Evolutionary conservation across 129 eudicot genomes (phyloP), one percentile per base, ranked within the genome.

Genomic region (Ambrosia artemisiifolia): DNA sequence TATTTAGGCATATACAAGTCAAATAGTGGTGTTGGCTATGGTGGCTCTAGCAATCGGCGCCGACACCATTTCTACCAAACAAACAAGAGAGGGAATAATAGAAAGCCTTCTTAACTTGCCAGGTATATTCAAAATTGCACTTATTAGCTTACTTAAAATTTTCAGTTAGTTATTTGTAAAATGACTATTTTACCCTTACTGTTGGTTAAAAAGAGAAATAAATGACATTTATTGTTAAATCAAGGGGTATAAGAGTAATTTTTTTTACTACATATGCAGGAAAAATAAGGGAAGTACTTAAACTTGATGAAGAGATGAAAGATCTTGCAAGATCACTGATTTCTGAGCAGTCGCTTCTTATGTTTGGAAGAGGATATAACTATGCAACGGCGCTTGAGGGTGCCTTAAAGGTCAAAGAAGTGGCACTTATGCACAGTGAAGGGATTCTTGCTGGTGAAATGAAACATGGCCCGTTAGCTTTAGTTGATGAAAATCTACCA

Each of bases 371-470:
- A 88, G 98, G 98, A 34, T 90, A 90, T 79, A 94, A 94, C 75
- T 90, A 87, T 81, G 98, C 98, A 65, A 90, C 98, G 12, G 97
- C 97, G 30, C 74, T 94, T n/a, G 98, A 94, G 74, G 98, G 98
- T 33, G 98, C 98, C 17, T 73, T 94, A 83, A 94, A 94, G 83
- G 98, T 94, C 11, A 94, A 94, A 74, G 98, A 94, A 75, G 98
- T 94, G 34, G 78, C 98, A 51, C 91, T 94, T 40, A 94, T 94
- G 98, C 97, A 94, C 74, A 94, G 97, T 79, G 98, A 94, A 83
- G 98, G 97, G 49, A 94, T 94, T 75, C 96, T 94, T 83, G 97
- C 98, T 10, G 98, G 98, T 20, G 98, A 94, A 85, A 94, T 94
- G 98, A 94, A 94, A 72, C 98, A 94, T 76, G 98, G 98, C 11